Percentiles rank a stretch among this genome's conserved stretches.
phyloP scores from a whole-genome alignment of 1,139 yeast genomes.

The Suhomyces atakaporum region DNA sequence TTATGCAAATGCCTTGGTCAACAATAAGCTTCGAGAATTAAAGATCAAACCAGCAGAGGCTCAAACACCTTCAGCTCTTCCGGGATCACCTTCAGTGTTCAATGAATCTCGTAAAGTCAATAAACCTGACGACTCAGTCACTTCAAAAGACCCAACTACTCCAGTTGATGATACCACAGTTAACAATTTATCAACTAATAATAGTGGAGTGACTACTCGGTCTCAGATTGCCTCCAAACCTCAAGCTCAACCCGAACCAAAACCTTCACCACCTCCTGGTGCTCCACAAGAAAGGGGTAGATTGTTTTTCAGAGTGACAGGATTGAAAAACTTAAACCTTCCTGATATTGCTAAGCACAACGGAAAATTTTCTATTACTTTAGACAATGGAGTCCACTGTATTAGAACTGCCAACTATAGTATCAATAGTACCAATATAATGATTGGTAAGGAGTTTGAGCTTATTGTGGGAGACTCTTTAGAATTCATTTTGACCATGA shows the following conservation, averaged over 20 bases:
- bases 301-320: slow-evolving; percentile 66
- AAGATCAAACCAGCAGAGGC: slow-evolving; percentile 4
- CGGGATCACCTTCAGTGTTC: slow-evolving; percentile 1
- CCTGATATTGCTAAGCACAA: slow-evolving; percentile 57
- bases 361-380: slow-evolving; percentile 67
- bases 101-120: slow-evolving; percentile 1
- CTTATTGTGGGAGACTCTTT: slow-evolving; percentile 65
- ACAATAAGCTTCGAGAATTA: slow-evolving; percentile 10
- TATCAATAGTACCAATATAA: slow-evolving; percentile 42
- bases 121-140: background rate
- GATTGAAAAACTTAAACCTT: slow-evolving; percentile 56
- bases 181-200: slow-evolving; percentile 31
- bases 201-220: slow-evolving; percentile 21
- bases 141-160: slow-evolving; percentile 7
- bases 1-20: slow-evolving; percentile 5
- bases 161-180: slow-evolving; percentile 6
- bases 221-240: slow-evolving; percentile 6
- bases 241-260: slow-evolving; percentile 3
- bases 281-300: slow-evolving; percentile 63
- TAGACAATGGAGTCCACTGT: slow-evolving; percentile 90
- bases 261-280: slow-evolving; percentile 4
- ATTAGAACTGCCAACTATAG: slow-evolving; percentile 69
- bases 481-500: slow-evolving; percentile 74
- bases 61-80: background rate
- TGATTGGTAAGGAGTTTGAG: slow-evolving; percentile 82